These are phyloP conservation scores for Babesia ovis DNA, from an alignment of 169 alveolate genomes.

Conservation along the genomic window DNA sequence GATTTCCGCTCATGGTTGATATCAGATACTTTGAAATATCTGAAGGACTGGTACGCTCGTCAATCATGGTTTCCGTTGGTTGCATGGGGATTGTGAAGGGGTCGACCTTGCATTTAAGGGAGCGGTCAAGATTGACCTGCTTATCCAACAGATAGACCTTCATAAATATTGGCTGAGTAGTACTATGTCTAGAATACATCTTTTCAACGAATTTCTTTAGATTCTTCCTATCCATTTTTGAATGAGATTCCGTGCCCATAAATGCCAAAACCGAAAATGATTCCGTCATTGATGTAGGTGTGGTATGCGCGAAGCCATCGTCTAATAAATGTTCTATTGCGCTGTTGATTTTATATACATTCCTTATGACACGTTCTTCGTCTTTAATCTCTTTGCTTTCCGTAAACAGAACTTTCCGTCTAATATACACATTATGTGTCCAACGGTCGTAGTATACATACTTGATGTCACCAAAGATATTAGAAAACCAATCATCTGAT, in stretches of 20 bases:
- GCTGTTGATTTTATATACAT: background rate
- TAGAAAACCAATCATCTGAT: background rate
- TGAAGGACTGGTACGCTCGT: no score
- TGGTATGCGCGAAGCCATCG: constrained; percentile 18
- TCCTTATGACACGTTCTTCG: background rate
- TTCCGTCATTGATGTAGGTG: background rate
- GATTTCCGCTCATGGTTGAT: no score
- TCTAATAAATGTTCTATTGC: constrained; percentile 15
- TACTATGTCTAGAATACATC: background rate
- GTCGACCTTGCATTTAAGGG: background rate
- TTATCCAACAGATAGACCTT: background rate
- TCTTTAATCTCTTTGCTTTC: background rate
- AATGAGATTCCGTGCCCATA: no score
- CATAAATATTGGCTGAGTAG: background rate
- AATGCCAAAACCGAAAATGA: constrained; percentile 8
- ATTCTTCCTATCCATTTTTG: no score
- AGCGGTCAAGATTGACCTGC: background rate
- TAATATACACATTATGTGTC: background rate
- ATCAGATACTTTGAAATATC: no score
- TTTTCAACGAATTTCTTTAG: no score
- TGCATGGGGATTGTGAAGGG: background rate
- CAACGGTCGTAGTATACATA: background rate
- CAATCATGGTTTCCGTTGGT: no score
- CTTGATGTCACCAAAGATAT: constrained; percentile 12
- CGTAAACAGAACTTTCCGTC: constrained; percentile 4